Evolutionary conservation across 225 moss, liverwort and hornwort species (phyloP), one percentile per base, ranked within the genome.

Genomic region (Bryoerythrophyllum caledonicum): DNA sequence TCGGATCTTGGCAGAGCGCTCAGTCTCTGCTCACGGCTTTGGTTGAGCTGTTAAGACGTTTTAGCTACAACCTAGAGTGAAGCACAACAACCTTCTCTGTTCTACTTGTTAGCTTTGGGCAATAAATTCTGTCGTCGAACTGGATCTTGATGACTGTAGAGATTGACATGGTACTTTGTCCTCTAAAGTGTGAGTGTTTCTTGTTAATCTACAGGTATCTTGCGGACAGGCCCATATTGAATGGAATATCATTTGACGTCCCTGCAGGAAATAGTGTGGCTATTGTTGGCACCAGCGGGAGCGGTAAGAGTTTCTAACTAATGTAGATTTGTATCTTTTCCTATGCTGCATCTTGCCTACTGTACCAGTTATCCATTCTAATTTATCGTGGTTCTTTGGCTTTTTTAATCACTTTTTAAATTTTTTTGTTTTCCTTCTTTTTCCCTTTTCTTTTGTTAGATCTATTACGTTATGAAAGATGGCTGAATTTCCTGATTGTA

Each of bases 241-340:
- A 85, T 67, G 99, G 95, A 72, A 89, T 95, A 84, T 95, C 95
- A 62, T 99, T 99, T 69, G 79, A 88, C 74, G 99, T 99, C 62
- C 89, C 90, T 68, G 90, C 89, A 70, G 99, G 99, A 71, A 78
- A 81, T 43, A 99, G 95, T 82, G 86, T 99, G 74, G 99, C 99
- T 60, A 95, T 99, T 78, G 99, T 99, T 37, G 99, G 99, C 67
- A 99, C 99, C 58, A 99, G 99, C 90, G 99, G 99, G 66, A 99
- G 99, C 73, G 99, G 99, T 97, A 86, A 73, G 70, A 17, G 38
- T 61, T 68, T 12, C 41, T 70, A 34, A 27, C 66, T 51, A 67
- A 34, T 74, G 23, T 52, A 24, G 61, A 59, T 56, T 44, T 68
- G 51, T 49, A 37, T 46, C 26, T 43, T 41, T 26, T 63, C 21